phyloP scores from a whole-genome alignment of 2,329 filamentous ascomycete species.

The Alternaria angustiovoidea region DNA sequence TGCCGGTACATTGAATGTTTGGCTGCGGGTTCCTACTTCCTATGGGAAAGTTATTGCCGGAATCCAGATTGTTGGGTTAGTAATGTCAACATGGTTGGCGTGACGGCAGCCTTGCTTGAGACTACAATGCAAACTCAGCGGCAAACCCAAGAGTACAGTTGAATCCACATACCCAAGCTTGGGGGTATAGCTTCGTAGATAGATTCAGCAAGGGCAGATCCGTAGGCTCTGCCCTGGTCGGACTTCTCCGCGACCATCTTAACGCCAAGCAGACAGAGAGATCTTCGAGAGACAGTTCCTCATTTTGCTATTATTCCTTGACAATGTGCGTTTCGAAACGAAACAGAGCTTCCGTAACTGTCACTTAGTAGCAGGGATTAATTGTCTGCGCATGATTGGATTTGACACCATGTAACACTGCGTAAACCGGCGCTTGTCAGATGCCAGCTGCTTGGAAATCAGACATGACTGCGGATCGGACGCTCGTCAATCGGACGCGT shows the following conservation, averaged over 20 bases:
- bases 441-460: conserved; percentile 11
- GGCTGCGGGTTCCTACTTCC: neutral
- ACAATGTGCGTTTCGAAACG: conserved; percentile 18
- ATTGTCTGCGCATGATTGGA: conserved; percentile 3
- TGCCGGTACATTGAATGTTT: neutral
- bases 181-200: neutral
- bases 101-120: neutral
- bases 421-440: conserved; percentile 13
- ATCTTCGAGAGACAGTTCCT: neutral
- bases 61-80: neutral
- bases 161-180: neutral
- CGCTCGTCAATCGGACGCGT: conserved; percentile 11
- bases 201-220: neutral
- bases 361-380: conserved; percentile 1
- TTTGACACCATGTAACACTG: conserved; percentile 14
- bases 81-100: neutral
- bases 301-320: neutral
- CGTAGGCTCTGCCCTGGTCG: neutral
- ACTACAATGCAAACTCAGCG: neutral
- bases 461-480: conserved; percentile 11
- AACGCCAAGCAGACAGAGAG: neutral
- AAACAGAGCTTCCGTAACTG: neutral
- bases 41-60: neutral
- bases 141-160: neutral
- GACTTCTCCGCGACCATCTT: neutral